A percentile compares a stretch with the other conserved stretches of the same genome.
phyloP scores from a whole-genome alignment of 2,329 filamentous ascomycete species.

The Albophoma yamanashiensis region DNA sequence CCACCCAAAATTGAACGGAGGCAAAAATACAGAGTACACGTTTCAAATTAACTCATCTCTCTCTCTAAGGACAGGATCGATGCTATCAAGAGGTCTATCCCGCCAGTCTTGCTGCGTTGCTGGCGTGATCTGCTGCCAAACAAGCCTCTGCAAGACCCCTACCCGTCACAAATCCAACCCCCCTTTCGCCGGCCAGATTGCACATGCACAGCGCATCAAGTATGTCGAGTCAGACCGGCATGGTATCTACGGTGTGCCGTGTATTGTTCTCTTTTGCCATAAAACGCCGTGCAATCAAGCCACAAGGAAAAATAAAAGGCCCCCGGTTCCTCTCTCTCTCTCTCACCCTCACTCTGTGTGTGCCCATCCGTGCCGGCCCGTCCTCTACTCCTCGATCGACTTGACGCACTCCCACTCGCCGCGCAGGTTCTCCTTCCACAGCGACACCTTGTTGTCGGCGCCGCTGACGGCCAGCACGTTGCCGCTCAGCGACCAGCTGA shows the following conservation, averaged over 20 bases:
- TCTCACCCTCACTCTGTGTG: no score
- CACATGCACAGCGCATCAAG: neutral
- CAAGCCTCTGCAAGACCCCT: neutral
- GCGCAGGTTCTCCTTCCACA: slow-evolving; percentile 97
- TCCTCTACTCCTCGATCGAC: slow-evolving; percentile 75
- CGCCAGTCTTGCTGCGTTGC: neutral
- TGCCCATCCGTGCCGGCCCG: neutral
- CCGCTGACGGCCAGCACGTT: slow-evolving; percentile 92
- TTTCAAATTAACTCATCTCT: neutral
- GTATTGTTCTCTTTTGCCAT: slow-evolving; percentile 14
- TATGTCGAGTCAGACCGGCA: neutral
- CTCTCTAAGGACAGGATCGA: neutral
- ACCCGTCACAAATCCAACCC: neutral
- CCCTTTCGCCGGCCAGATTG: neutral
- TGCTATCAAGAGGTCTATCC: neutral
- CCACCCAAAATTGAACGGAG: neutral
- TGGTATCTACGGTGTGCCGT: neutral
- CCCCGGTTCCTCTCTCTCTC: neutral
- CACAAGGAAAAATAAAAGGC: neutral
- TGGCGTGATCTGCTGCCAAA: neutral
- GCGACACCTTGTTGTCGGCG: slow-evolving; percentile 88
- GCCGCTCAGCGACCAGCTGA: slow-evolving; percentile 95
- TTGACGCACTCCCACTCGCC: slow-evolving; percentile 97
- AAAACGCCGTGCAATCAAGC: slow-evolving; percentile 22
- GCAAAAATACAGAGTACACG: neutral